Conservation (phyloP, 306 rosid genomes). For the Rosa lucieae region DNA sequence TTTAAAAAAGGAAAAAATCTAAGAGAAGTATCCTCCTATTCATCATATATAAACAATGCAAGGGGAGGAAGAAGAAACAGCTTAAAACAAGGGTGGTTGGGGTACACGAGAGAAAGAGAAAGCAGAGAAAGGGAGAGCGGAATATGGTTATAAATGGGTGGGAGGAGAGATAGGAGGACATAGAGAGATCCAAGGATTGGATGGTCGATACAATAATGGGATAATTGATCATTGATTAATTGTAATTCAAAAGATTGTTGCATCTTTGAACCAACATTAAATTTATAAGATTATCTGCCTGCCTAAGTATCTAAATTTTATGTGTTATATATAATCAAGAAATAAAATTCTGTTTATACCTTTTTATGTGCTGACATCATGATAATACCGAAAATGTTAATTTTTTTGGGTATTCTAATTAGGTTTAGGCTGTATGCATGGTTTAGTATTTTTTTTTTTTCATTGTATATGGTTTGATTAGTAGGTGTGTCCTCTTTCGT, state of each 20-base stretch:
- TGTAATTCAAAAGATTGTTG: neutral
- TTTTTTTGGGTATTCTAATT: no score
- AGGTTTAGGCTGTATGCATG: no score
- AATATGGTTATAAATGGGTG: slow-evolving; percentile 55
- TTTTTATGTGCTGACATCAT: no score
- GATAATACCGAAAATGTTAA: no score
- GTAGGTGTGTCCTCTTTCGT: no score
- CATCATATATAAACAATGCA: slow-evolving; percentile 22
- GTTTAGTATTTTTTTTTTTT: no score
- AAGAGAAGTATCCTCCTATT: neutral
- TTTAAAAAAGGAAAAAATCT: slow-evolving; percentile 10
- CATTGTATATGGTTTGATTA: no score
- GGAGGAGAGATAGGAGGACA: slow-evolving; percentile 46
- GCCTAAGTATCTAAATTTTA: neutral
- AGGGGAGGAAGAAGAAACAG: slow-evolving; percentile 35
- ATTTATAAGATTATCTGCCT: neutral
- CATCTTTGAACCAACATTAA: neutral
- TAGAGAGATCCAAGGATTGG: slow-evolving; percentile 47
- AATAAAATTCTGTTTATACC: no score
- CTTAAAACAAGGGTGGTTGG: slow-evolving; percentile 54
- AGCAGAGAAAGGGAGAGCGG: slow-evolving; percentile 40
- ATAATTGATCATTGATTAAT: neutral
- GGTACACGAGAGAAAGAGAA: slow-evolving; percentile 40
- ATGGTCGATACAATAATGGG: slow-evolving; percentile 5
- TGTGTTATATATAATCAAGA: no score